phyloP scores from a whole-genome alignment of 192 early-diverging fungal genomes.

The Thoreauomyces humboldtii region DNA sequence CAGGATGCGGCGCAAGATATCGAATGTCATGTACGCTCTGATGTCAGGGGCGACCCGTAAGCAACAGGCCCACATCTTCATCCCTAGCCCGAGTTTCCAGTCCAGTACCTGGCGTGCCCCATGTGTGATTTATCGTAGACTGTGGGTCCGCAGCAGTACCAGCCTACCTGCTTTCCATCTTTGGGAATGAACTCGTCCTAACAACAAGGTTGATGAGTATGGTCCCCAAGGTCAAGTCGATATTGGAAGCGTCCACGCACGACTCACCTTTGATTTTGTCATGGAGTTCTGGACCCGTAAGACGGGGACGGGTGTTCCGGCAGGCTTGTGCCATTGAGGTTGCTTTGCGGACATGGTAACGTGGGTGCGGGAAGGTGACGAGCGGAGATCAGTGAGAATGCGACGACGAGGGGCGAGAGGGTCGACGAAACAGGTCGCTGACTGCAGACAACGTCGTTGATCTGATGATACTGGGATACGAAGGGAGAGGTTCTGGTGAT shows the following conservation, averaged over 20 bases:
- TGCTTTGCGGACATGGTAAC: constrained; percentile 43
- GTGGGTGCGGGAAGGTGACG: background rate
- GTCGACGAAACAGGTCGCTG: too few species aligned
- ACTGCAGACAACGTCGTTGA: too few species aligned
- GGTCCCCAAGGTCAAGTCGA: background rate
- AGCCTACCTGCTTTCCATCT: constrained; percentile 77
- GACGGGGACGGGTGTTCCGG: constrained; percentile 40
- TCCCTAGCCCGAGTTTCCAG: background rate
- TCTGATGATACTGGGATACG: too few species aligned
- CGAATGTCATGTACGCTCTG: constrained; percentile 87
- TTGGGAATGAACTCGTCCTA: constrained; percentile 88
- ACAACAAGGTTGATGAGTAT: background rate
- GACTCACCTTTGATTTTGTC: constrained; percentile 75
- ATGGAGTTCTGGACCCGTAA: constrained; percentile 81
- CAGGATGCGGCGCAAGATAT: constrained; percentile 90
- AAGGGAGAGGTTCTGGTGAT: too few species aligned
- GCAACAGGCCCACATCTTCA: background rate
- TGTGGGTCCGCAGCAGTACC: constrained; percentile 98
- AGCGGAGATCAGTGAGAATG: background rate
- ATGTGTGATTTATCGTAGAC: constrained; percentile 96
- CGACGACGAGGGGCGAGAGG: background rate
- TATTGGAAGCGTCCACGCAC: background rate
- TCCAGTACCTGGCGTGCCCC: constrained; percentile 83
- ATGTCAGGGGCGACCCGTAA: background rate
- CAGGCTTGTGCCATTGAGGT: constrained; percentile 67